phyloP scores from a whole-genome alignment of 176 grass and related monocot genomes.

The Juncus inflexus region DNA sequence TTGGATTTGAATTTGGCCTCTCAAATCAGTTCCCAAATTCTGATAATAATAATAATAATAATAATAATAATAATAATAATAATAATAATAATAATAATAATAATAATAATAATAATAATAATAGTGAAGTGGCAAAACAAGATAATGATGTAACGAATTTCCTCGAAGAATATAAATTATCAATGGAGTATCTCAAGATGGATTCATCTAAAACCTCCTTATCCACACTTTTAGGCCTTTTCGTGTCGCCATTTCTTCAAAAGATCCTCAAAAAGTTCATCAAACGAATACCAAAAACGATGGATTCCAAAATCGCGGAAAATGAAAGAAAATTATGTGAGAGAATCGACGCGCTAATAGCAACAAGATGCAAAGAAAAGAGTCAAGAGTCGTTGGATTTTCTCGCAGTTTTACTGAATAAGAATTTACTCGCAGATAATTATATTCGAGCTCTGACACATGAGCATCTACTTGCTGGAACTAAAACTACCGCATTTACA shows the following conservation, averaged over 20 bases:
- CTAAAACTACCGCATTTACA: constrained; percentile 92
- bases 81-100: neutral
- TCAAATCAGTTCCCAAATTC: constrained; percentile 8
- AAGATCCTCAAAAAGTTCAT: constrained; percentile 52
- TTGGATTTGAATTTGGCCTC: constrained; percentile 81
- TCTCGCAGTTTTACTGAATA: constrained; percentile 60
- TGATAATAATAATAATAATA: neutral
- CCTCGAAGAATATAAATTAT: constrained; percentile 53
- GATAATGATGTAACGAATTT: constrained; percentile 49
- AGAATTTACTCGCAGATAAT: constrained; percentile 41
- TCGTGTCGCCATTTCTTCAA: constrained; percentile 54
- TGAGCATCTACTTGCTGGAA: constrained; percentile 98
- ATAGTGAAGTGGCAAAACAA: neutral
- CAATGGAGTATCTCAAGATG: constrained; percentile 81
- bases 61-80: neutral
- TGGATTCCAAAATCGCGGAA: constrained; percentile 61
- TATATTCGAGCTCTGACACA: constrained; percentile 74
- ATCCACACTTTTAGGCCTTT: constrained; percentile 72
- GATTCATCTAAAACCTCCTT: constrained; percentile 73
- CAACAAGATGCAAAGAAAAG: constrained; percentile 36
- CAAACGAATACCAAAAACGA: constrained; percentile 49
- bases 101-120: neutral
- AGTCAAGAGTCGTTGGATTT: constrained; percentile 46
- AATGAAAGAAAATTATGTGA: constrained; percentile 59
- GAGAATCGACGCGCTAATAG: constrained; percentile 67